Conservation (phyloP, 2,329 filamentous ascomycete species). For the Diplodia scrobiculata region DNA sequence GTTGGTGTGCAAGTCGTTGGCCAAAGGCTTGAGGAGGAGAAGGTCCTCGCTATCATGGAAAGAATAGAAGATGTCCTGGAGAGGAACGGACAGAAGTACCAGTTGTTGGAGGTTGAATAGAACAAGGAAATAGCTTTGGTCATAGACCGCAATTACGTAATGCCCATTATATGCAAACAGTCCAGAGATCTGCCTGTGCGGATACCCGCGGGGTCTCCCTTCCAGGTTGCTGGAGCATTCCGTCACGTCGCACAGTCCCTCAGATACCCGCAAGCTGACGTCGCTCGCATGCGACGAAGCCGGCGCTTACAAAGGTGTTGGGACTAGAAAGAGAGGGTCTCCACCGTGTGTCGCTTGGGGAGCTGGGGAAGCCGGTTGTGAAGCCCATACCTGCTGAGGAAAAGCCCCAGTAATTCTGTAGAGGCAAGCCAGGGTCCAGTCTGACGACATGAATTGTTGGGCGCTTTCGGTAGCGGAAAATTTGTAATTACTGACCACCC, state of each 20-base stretch:
- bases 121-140: neutral
- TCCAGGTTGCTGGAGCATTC: too few relatives aligned
- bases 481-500: neutral
- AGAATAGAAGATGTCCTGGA: conserved; percentile 74
- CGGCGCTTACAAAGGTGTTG: neutral
- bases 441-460: neutral
- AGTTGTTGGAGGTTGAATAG: conserved; percentile 52
- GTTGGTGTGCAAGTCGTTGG: conserved; percentile 85
- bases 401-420: too few relatives aligned
- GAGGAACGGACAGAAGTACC: conserved; percentile 53
- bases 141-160: neutral
- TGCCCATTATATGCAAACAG: too few relatives aligned
- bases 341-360: neutral
- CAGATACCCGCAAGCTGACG: too few relatives aligned
- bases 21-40: conserved; percentile 79
- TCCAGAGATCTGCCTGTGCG: too few relatives aligned
- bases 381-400: neutral
- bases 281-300: too few relatives aligned
- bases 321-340: neutral
- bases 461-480: neutral
- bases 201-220: too few relatives aligned
- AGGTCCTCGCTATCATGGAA: conserved; percentile 79
- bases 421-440: neutral
- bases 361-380: neutral
- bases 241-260: too few relatives aligned